Conservation (phyloP, 2,329 filamentous ascomycete species). For the Acrodontium crateriforme region DNA sequence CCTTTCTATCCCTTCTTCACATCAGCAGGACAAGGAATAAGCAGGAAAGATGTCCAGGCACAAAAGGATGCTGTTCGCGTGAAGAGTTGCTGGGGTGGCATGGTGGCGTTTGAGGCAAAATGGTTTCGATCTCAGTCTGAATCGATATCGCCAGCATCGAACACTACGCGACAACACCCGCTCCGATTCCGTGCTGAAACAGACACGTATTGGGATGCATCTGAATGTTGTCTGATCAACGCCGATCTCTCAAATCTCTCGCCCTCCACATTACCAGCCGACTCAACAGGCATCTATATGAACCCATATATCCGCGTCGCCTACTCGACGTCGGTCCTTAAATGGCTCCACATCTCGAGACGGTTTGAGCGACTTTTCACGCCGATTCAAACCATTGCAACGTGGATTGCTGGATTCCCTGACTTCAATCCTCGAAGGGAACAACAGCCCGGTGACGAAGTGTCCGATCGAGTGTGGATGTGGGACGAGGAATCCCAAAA, state of each 20-base stretch:
- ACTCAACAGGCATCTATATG: slow-evolving; percentile 49
- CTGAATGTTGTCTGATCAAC: slow-evolving; percentile 36
- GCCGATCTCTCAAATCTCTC: slow-evolving; percentile 26
- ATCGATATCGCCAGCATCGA: not conserved
- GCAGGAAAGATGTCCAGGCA: slow-evolving; percentile 47
- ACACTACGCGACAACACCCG: slow-evolving; percentile 14
- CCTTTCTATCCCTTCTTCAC: slow-evolving; percentile 58
- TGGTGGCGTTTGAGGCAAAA: slow-evolving; percentile 51
- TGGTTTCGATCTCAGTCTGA: slow-evolving; percentile 41
- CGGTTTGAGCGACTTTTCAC: slow-evolving; percentile 54
- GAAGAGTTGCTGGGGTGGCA: slow-evolving; percentile 64
- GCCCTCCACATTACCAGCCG: slow-evolving; percentile 11
- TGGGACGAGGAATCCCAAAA: slow-evolving; percentile 19
- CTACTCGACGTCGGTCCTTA: slow-evolving; percentile 44
- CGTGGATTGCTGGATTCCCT: slow-evolving; percentile 41
- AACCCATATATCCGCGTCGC: slow-evolving; percentile 64
- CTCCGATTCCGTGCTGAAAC: slow-evolving; percentile 30
- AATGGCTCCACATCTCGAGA: slow-evolving; percentile 45
- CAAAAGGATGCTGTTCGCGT: slow-evolving; percentile 54
- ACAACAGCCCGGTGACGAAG: slow-evolving; percentile 43
- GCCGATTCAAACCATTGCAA: slow-evolving; percentile 45
- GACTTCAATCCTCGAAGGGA: slow-evolving; percentile 45
- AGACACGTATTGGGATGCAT: slow-evolving; percentile 33
- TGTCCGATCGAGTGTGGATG: slow-evolving; percentile 40
- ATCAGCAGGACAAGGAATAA: slow-evolving; percentile 34